A percentile compares a stretch with the other conserved stretches of the same genome.
These are phyloP conservation scores for Hyphodiscus sp. DNA, from an alignment of 2,329 filamentous ascomycete species.

Conservation along the genomic window DNA sequence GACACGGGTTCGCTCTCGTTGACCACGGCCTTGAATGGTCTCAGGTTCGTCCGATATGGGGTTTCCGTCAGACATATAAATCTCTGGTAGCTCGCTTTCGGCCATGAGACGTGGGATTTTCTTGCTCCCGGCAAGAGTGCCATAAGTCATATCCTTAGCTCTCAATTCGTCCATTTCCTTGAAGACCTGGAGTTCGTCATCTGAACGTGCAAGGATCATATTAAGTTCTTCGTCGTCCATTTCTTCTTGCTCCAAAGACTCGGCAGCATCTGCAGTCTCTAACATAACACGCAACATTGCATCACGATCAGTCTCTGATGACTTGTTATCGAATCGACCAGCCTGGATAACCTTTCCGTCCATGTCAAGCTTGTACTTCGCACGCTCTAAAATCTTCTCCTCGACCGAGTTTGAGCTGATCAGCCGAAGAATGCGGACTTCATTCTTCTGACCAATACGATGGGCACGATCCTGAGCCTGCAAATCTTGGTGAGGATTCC, in stretches of 20 bases:
- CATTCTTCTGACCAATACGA: slow-evolving; percentile 99
- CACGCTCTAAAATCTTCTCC: slow-evolving; percentile 95
- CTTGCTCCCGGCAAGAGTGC: slow-evolving; percentile 56
- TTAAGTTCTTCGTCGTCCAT: slow-evolving; percentile 99
- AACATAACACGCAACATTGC: slow-evolving; percentile 91
- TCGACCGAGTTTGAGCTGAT: slow-evolving; percentile 97
- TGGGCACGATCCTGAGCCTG: slow-evolving; percentile 99
- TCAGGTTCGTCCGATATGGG: slow-evolving; percentile 73
- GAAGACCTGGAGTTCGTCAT: slow-evolving; percentile 72
- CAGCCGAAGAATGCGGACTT: slow-evolving; percentile 90
- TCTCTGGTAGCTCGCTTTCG: slow-evolving; percentile 85
- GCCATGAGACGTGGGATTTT: slow-evolving; percentile 72
- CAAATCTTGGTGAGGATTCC: slow-evolving; percentile 98
- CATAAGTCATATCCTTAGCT: slow-evolving; percentile 60
- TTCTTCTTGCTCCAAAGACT: slow-evolving; percentile 75
- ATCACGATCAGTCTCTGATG: slow-evolving; percentile 95
- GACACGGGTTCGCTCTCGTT: slow-evolving; percentile 88
- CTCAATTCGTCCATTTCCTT: slow-evolving; percentile 78
- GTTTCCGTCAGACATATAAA: slow-evolving; percentile 84
- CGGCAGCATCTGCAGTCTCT: slow-evolving; percentile 70
- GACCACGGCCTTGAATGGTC: slow-evolving; percentile 77
- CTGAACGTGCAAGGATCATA: slow-evolving; percentile 82
- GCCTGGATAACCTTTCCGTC: slow-evolving; percentile 99
- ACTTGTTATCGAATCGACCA: slow-evolving; percentile 99
- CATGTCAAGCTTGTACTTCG: slow-evolving; percentile 97